Evolutionary conservation across 139 green algal species (phyloP), one percentile per base, ranked within the genome.

Genomic region (Chlorella sp.): DNA sequence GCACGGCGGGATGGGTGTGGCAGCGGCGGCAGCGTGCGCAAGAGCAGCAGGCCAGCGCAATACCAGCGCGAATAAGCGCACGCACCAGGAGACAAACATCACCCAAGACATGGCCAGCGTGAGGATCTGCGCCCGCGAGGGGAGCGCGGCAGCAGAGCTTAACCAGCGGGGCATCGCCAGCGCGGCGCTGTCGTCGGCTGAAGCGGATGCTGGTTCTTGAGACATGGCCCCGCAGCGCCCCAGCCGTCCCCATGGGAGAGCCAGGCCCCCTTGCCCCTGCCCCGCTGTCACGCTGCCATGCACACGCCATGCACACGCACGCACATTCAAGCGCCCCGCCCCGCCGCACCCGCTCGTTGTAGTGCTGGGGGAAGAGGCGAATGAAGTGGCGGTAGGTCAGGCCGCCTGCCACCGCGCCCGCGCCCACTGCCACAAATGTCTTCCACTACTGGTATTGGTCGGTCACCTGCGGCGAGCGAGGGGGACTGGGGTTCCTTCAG

Each of bases 361-460:
- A 53, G 53, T 58, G 19, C 19, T 58, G 48, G 25, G 77, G 77
- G n/a, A 75, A 55, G 40, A 35, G 46, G 6, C 40, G 36, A 17
- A 83, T 67, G 11, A 41, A 27, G 41, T 36, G 63, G 33, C 60
- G 59, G 69, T 70, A 75, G 0, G 76, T 8, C 0, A 77, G 9
- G 38, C 41, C 69, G 3, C 33, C 71, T 8, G 12, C 55, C 3
- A 67, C 41, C 27, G 77, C 45, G 42, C 77, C 77, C 11, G n/a
- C 33, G 5, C 71, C 77, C 48, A 73, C 43, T 1, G 25, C 71
- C 3, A 77, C 35, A n/a, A 70, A 77, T 1, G 71, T 70, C 59
- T 60, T 69, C 71, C 71, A 73, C 56, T 55, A 45, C 56, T 77
- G 56, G n/a, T 7, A 31, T 29, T 11, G 5, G 4, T 5, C 36